A percentile compares a stretch with the other conserved stretches of the same genome.
Conservation (phyloP, 1,284 basidiomycete species). For the Malassezia yamatoensis region DNA sequence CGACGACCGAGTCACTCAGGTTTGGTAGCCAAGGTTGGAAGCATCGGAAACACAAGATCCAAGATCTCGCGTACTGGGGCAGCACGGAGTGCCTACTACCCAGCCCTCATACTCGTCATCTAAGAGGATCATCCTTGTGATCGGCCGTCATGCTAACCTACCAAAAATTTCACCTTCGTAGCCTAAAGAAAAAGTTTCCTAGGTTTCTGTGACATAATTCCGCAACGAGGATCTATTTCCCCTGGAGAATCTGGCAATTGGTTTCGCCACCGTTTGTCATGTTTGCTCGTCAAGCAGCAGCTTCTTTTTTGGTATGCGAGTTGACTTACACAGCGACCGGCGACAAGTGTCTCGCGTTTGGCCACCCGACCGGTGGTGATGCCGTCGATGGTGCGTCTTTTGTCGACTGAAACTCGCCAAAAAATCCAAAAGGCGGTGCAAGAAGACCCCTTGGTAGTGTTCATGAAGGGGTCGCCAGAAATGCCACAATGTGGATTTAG, state of each 20-base stretch:
- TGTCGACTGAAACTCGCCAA: conserved; percentile 50
- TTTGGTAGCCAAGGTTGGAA: conserved; percentile 41
- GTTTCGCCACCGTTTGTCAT: conserved; percentile 5
- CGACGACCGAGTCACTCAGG: conserved; percentile 18
- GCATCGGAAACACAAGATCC: conserved; percentile 26
- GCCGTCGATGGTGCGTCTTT: conserved; percentile 31
- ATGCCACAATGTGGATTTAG: conserved; percentile 76
- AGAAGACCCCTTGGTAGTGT: conserved; percentile 68
- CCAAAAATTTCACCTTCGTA: no score
- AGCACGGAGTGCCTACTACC: conserved; percentile 11
- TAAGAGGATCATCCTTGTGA: conserved; percentile 31
- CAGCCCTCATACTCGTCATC: conserved; percentile 42
- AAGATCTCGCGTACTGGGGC: background rate
- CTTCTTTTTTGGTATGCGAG: conserved; percentile 10
- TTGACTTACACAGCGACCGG: conserved; percentile 5
- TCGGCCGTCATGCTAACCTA: no score
- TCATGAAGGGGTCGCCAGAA: conserved; percentile 82
- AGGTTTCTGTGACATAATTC: background rate
- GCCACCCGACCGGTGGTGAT: background rate
- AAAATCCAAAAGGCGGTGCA: conserved; percentile 55
- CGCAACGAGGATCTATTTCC: background rate
- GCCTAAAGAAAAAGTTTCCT: background rate
- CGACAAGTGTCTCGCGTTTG: background rate
- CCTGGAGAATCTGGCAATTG: background rate
- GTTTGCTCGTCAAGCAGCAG: conserved; percentile 8